phyloP scores from a whole-genome alignment of 768 basidiomycete genomes.

The Lanmaoa pseudosensibilis region DNA sequence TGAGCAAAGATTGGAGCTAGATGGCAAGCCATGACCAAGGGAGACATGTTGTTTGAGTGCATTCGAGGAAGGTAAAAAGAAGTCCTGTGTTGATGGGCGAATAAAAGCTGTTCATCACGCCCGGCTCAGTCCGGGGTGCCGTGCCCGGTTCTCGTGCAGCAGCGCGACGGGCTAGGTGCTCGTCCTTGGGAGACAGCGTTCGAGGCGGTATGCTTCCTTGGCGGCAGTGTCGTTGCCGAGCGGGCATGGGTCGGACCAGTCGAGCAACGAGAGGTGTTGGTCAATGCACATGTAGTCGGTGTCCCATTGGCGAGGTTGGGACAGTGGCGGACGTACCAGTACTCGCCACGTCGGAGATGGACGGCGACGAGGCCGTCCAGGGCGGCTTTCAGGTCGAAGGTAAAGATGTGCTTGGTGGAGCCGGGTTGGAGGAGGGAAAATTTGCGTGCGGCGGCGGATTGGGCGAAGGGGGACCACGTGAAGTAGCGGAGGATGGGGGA shows the following conservation, averaged over 20 bases:
- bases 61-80: no score
- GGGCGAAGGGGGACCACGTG: slow-evolving; percentile 54
- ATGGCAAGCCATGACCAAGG: slow-evolving; percentile 20
- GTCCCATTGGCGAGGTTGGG: slow-evolving; percentile 46
- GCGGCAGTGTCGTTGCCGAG: slow-evolving; percentile 2
- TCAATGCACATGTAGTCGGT: slow-evolving; percentile 51
- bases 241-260: slow-evolving; percentile 39
- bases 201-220: slow-evolving; percentile 3
- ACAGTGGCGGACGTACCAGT: slow-evolving; percentile 51
- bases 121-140: slow-evolving; percentile 29
- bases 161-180: slow-evolving; percentile 42
- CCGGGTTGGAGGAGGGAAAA: slow-evolving; percentile 42
- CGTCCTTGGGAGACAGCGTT: slow-evolving; percentile 46
- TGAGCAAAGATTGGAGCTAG: background rate
- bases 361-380: slow-evolving; percentile 51
- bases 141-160: slow-evolving; percentile 37
- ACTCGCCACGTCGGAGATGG: slow-evolving; percentile 61
- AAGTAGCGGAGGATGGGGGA: slow-evolving; percentile 55
- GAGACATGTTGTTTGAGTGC: slow-evolving; percentile 68
- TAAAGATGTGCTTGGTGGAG: slow-evolving; percentile 24
- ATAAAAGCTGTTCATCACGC: no score
- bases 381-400: slow-evolving; percentile 20
- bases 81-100: no score
- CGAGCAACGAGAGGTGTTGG: slow-evolving; percentile 39
- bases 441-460: slow-evolving; percentile 49